Evolutionary conservation across 805 yeast genomes (phyloP).

Genomic region (Yarrowia sp.): DNA sequence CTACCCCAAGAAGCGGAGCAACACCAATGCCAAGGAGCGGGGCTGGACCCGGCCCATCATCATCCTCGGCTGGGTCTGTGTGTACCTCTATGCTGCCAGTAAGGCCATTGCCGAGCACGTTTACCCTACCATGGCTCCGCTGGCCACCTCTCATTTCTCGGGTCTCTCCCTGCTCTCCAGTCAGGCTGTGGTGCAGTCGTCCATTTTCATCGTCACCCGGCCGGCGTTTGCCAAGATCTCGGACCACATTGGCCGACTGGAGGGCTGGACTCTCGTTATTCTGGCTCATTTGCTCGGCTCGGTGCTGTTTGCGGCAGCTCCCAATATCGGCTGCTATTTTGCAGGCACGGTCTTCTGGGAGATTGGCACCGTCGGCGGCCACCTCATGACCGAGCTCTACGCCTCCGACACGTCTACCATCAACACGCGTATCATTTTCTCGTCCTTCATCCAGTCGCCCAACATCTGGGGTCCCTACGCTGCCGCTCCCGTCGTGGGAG

Average conservation of each 20-base stretch:
- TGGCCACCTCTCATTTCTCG: slow-evolving; percentile 19
- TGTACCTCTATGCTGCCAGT: slow-evolving; percentile 19
- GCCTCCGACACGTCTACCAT: slow-evolving; percentile 25
- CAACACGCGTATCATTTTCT: slow-evolving; percentile 8
- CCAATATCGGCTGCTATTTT: slow-evolving; percentile 27
- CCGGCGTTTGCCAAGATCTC: slow-evolving; percentile 26
- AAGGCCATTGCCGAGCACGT: slow-evolving; percentile 21
- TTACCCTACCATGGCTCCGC: slow-evolving; percentile 8
- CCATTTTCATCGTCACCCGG: slow-evolving; percentile 17
- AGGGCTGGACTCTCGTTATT: slow-evolving; percentile 6
- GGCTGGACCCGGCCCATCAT: slow-evolving; percentile 16
- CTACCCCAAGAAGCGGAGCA: not conserved
- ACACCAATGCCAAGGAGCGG: slow-evolving; percentile 35
- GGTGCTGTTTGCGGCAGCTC: slow-evolving; percentile 7
- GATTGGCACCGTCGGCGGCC: slow-evolving; percentile 29
- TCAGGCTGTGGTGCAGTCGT: not conserved
- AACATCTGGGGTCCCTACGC: slow-evolving; percentile 21
- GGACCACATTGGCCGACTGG: slow-evolving; percentile 31
- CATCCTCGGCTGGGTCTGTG: slow-evolving; percentile 21
- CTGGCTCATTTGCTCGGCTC: slow-evolving; percentile 10
- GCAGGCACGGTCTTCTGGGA: slow-evolving; percentile 18
- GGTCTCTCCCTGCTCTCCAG: slow-evolving; percentile 17
- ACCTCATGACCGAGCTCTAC: slow-evolving; percentile 30
- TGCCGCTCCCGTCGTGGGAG: slow-evolving; percentile 20
- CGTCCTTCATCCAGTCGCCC: slow-evolving; percentile 24